Evolutionary conservation across 805 yeast genomes (phyloP).

Genomic region (Deakozyma indianensis): DNA sequence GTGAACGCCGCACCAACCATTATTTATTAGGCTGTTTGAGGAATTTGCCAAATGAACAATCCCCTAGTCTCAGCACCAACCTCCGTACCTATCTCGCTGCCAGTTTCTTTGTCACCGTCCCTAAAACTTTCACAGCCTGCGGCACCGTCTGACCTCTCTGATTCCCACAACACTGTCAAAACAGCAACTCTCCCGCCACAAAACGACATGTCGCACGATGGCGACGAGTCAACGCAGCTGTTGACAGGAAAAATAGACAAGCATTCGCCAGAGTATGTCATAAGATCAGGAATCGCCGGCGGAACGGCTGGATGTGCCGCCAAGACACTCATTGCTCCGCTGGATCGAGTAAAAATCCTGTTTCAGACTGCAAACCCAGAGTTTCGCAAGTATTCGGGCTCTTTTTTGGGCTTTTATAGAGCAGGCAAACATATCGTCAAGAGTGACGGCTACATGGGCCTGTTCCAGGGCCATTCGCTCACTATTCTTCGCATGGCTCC

Average conservation of each 20-base stretch:
- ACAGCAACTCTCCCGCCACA: too few species aligned
- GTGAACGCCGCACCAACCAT: too few species aligned
- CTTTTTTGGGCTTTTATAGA: slow-evolving; percentile 55
- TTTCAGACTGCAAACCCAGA: slow-evolving; percentile 94
- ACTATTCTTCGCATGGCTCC: slow-evolving; percentile 87
- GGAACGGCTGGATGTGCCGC: slow-evolving; percentile 96
- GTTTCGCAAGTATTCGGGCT: slow-evolving; percentile 65
- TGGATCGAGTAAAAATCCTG: slow-evolving; percentile 86
- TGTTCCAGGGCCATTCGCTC: slow-evolving; percentile 92
- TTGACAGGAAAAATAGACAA: slow-evolving; percentile 33
- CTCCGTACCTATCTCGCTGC: too few species aligned
- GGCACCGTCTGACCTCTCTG: too few species aligned
- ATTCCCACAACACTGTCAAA: too few species aligned
- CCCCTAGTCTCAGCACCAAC: too few species aligned
- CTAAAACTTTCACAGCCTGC: too few species aligned
- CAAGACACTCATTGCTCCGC: slow-evolving; percentile 86
- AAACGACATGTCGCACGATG: too few species aligned
- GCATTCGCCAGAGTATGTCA: slow-evolving; percentile 60
- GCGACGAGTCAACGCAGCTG: neutral
- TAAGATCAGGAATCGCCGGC: slow-evolving; percentile 83
- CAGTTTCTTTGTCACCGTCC: too few species aligned
- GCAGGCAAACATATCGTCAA: slow-evolving; percentile 58
- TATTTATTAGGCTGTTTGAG: too few species aligned
- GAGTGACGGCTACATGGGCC: slow-evolving; percentile 63
- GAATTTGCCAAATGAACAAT: too few species aligned